Evolutionary conservation across 148 eudicot species (phyloP), one percentile per base, ranked within the genome.

Genomic region (Mesembryanthemum crystallinum): DNA sequence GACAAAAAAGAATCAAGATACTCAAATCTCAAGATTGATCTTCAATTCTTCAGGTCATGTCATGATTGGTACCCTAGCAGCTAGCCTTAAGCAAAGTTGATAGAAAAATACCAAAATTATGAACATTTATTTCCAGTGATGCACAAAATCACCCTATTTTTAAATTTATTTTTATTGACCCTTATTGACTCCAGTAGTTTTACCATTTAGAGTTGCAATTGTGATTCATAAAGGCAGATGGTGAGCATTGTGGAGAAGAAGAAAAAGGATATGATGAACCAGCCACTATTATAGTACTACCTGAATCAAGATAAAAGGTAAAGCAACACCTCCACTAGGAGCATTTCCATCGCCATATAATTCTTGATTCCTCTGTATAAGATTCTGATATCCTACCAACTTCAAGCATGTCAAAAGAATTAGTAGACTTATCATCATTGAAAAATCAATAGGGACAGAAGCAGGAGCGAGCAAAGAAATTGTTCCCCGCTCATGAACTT

Each of bases 291-390:
- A 12, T 23, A 62, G 24, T 27, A 79, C 45, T 84, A 94, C 98
- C 98, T 91, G 98, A 63, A 94, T 89, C 66, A 94, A 82, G 62
- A 94, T 91, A 76, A 94, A 94, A 32, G 98, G 98, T 75, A 94
- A 82, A 76, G 94, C 98, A 52, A 94, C 97, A 63, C 98, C 98
- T 71, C 97, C 92, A 69, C 86, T 90, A 60, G 98, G 98, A 77
- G 88, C 79, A 84, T 90, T 83, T 67, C 88, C 98, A 23, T 90
- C 85, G 73, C 94, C 88, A 80, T 88, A 93, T 74, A 88, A 82
- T 75, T 87, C 85, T 80, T 90, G 90, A 73, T 94, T 94, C 75
- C 97, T 90, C 60, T 91, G 86, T 65, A 86, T 82, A 39, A 94
- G 89, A 81, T 90, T 88, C 73, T 94, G 91, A 82, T 88, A 89